Conservation (phyloP, 805 yeast genomes). For the Starmerella geochares region DNA sequence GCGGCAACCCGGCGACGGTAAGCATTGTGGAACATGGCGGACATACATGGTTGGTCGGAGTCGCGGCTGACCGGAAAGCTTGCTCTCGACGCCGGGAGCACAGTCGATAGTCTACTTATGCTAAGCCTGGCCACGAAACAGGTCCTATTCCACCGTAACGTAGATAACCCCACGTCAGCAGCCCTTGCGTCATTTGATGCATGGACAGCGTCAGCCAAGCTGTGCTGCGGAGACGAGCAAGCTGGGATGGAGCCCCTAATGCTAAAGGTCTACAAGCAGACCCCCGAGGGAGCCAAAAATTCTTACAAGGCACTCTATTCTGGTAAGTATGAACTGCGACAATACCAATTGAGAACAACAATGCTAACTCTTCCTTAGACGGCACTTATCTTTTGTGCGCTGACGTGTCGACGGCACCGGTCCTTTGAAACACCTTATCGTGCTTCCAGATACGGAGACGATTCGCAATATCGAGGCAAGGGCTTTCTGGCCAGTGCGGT, state of each 20-base stretch:
- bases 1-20: neutral
- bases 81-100: conserved; percentile 11
- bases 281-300: neutral
- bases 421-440: neutral
- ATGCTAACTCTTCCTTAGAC: conserved; percentile 8
- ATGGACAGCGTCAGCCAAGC: conserved; percentile 8
- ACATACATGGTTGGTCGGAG: neutral
- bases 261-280: conserved; percentile 6
- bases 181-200: conserved; percentile 11
- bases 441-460: neutral
- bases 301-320: conserved; percentile 14
- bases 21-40: neutral
- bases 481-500: too few species aligned
- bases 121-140: conserved; percentile 4
- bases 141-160: conserved; percentile 17
- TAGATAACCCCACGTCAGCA: conserved; percentile 24
- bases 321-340: conserved; percentile 19
- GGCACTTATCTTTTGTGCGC: conserved; percentile 15
- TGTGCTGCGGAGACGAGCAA: neutral
- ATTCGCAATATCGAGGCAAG: too few species aligned
- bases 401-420: conserved; percentile 1
- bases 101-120: conserved; percentile 14
- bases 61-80: conserved; percentile 19
- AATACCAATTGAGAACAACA: neutral
- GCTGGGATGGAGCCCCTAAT: neutral